Evolutionary conservation across 148 eudicot genomes (phyloP), one percentile per base, ranked within the genome.

Genomic region (Pouteria glomerata): DNA sequence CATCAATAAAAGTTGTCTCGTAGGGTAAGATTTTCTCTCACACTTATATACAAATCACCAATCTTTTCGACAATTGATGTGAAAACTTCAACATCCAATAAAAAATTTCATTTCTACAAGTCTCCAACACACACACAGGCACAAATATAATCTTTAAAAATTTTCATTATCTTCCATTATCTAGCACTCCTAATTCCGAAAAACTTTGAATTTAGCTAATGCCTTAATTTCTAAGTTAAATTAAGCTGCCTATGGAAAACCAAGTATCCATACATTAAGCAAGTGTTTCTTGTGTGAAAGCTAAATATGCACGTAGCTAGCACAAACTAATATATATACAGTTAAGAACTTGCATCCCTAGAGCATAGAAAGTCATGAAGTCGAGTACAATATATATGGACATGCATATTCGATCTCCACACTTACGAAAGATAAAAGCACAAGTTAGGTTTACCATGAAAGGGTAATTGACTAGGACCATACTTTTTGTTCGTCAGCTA

Each of bases 301-400:
- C n/a, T n/a, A n/a, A n/a, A n/a, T n/a, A n/a, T n/a, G n/a, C n/a
- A n/a, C n/a, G n/a, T n/a, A n/a, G n/a, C n/a, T n/a, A n/a, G n/a
- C n/a, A n/a, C n/a, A n/a, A n/a, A n/a, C n/a, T n/a, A n/a, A n/a
- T n/a, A n/a, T n/a, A n/a, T n/a, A n/a, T n/a, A n/a, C n/a, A n/a
- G n/a, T n/a, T n/a, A n/a, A n/a, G n/a, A 23, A 21, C 10, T 63
- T 41, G 48, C 67, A 63, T 63, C 67, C 15, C 31, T 41, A 23
- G 19, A 37, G 67, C 67, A 64, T 42, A 24, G 68, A 64, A 64
- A 64, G 50, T 64, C 68, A 64, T 51, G 68, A 41, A 51, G 31
- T 15, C 33, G 24, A 39, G 2, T 30, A 64, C 39, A 7, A 64
- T 39, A 51, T 41, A 64, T 51, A 64, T 24, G 31, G 51, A 64